Evolutionary conservation across 2,329 filamentous ascomycete genomes (phyloP).

Genomic region (Diaporthe batatas): DNA sequence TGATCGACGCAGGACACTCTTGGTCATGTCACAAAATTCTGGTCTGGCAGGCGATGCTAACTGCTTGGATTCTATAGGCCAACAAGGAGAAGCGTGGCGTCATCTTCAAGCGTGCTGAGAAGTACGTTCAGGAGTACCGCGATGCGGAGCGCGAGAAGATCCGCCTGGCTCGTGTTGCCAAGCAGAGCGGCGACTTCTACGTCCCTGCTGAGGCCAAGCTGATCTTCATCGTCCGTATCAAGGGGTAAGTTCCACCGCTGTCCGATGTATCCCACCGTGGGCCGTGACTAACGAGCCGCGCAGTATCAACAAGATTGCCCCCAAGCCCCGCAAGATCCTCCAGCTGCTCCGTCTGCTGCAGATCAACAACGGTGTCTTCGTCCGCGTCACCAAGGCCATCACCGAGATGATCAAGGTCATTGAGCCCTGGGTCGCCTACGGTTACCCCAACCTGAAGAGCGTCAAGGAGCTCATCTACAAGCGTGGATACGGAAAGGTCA

Average conservation of each 20-base stretch:
- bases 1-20: slow-evolving; percentile 67
- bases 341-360: slow-evolving; percentile 99
- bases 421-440: slow-evolving; percentile 99
- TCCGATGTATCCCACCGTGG: slow-evolving; percentile 31
- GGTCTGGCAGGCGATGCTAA: slow-evolving; percentile 53
- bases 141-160: slow-evolving; percentile 99
- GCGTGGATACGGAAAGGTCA: slow-evolving; percentile 98
- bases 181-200: slow-evolving; percentile 93
- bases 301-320: slow-evolving; percentile 99
- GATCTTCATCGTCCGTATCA: slow-evolving; percentile 98
- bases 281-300: slow-evolving; percentile 40
- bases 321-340: slow-evolving; percentile 99
- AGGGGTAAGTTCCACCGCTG: slow-evolving; percentile 74
- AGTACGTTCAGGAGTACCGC: slow-evolving; percentile 99
- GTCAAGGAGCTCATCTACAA: slow-evolving; percentile 99
- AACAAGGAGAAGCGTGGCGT: slow-evolving; percentile 98
- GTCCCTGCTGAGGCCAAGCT: slow-evolving; percentile 95
- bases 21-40: not conserved
- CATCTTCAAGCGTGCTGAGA: slow-evolving; percentile 99
- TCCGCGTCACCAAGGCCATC: slow-evolving; percentile 95
- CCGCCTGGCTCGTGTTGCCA: slow-evolving; percentile 88
- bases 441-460: slow-evolving; percentile 99
- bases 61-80: slow-evolving; percentile 68
- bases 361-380: slow-evolving; percentile 99
- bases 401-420: slow-evolving; percentile 97